Conservation (phyloP, 139 green algal genomes). For the Coelastrella sp. region DNA sequence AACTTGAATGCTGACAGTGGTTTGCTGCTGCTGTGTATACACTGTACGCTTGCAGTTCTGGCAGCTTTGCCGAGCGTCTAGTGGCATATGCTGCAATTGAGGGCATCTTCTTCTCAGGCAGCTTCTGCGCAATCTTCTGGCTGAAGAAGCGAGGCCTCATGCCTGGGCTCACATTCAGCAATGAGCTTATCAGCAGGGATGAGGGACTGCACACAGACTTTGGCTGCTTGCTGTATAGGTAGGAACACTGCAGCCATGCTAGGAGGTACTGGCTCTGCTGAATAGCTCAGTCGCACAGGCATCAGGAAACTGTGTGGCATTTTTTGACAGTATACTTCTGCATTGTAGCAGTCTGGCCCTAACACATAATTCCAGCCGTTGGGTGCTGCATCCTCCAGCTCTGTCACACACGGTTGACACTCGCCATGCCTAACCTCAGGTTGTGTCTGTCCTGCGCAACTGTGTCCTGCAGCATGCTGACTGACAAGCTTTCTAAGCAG, state of each 20-base stretch:
- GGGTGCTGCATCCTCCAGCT: too few species aligned
- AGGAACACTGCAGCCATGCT: too few species aligned
- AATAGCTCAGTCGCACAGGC: too few species aligned
- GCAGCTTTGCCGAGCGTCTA: slow-evolving; percentile 90
- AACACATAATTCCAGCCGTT: too few species aligned
- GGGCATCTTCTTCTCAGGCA: slow-evolving; percentile 98
- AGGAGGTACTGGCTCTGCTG: too few species aligned
- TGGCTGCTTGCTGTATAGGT: slow-evolving; percentile 95
- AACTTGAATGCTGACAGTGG: background rate
- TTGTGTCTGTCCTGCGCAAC: too few species aligned
- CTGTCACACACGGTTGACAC: too few species aligned
- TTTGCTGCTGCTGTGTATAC: background rate
- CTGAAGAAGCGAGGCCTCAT: slow-evolving; percentile 99
- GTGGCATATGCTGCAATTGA: slow-evolving; percentile 98
- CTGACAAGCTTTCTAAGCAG: slow-evolving; percentile 80
- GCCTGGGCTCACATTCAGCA: slow-evolving; percentile 98
- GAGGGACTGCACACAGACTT: slow-evolving; percentile 99
- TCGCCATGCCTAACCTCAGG: too few species aligned
- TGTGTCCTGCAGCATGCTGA: slow-evolving; percentile 79
- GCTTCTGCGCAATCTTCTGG: slow-evolving; percentile 99
- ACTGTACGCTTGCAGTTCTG: background rate
- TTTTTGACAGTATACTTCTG: too few species aligned
- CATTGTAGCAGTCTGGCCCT: too few species aligned
- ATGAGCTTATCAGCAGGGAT: slow-evolving; percentile 98
- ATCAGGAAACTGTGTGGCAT: too few species aligned